Percentiles rank a stretch among this genome's conserved stretches.
These are phyloP conservation scores for Plantago ovata DNA, from an alignment of 257 asterid genomes.

Conservation along the genomic window DNA sequence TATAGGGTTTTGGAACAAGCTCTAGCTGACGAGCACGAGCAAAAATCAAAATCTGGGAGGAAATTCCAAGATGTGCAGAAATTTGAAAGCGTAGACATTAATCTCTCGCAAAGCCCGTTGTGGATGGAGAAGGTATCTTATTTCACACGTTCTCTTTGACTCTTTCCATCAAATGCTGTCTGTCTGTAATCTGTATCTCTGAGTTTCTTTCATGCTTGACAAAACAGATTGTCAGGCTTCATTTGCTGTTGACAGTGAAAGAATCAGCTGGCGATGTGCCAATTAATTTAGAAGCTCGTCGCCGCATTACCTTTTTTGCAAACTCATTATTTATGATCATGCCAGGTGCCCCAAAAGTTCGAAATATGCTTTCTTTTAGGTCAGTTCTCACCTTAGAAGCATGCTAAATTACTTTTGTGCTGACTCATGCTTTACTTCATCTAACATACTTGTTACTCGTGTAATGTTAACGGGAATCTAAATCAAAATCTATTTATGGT, in stretches of 20 bases:
- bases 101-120: slow-evolving; percentile 40
- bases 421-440: slow-evolving; percentile 18
- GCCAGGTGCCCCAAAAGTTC: slow-evolving; percentile 96
- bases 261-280: slow-evolving; percentile 98
- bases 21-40: slow-evolving; percentile 27
- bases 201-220: slow-evolving; percentile 14
- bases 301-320: slow-evolving; percentile 90
- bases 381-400: slow-evolving; percentile 36
- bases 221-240: slow-evolving; percentile 84
- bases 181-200: not conserved
- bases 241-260: slow-evolving; percentile 89
- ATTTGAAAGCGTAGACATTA: slow-evolving; percentile 61
- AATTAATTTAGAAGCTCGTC: slow-evolving; percentile 88
- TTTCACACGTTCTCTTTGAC: slow-evolving; percentile 14
- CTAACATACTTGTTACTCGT: too few species aligned
- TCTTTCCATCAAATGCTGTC: not conserved
- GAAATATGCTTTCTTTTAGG: slow-evolving; percentile 97
- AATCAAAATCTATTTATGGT: too few species aligned
- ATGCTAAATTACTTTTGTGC: slow-evolving; percentile 13
- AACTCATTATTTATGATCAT: slow-evolving; percentile 94
- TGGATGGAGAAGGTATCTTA: slow-evolving; percentile 95
- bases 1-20: slow-evolving; percentile 54
- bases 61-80: slow-evolving; percentile 51
- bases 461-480: too few species aligned
- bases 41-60: too few species aligned